Evolutionary conservation across 2,329 filamentous ascomycete species (phyloP).

Genomic region (Apiospora aurea): DNA sequence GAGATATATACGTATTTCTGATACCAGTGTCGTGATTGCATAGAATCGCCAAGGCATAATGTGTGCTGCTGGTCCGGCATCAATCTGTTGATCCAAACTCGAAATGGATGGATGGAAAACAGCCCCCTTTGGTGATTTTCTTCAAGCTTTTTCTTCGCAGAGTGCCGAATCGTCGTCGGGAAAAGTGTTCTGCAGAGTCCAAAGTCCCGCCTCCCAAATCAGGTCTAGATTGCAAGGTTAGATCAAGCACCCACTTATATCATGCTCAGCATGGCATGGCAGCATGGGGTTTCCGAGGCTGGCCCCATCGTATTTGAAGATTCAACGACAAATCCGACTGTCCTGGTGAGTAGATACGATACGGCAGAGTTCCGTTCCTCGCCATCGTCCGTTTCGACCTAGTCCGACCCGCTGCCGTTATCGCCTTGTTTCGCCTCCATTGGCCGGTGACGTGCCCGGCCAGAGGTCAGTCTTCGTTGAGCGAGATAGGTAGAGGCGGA

Average conservation of each 20-base stretch:
- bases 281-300: conserved; percentile 25
- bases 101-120: not conserved
- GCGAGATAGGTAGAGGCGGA: not conserved
- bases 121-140: not conserved
- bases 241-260: not conserved
- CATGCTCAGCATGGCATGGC: not conserved
- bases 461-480: not conserved
- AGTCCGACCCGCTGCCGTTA: not conserved
- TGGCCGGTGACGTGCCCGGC: not conserved
- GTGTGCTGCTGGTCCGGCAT: not conserved
- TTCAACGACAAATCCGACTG: conserved; percentile 28
- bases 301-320: conserved; percentile 28
- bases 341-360: not conserved
- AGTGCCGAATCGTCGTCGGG: not conserved
- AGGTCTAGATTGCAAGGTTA: conserved; percentile 9
- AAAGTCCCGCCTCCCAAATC: conserved; percentile 20
- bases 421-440: not conserved
- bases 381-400: not conserved
- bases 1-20: too few species aligned
- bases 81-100: not conserved
- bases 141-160: conserved; percentile 3
- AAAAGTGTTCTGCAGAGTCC: conserved; percentile 20
- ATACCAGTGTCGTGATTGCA: not conserved
- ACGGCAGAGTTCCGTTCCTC: not conserved
- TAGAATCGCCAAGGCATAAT: not conserved